These are phyloP conservation scores for Bolboschoenus planiculmis DNA, from an alignment of 176 grass and related monocot genomes.

Conservation along the genomic window DNA sequence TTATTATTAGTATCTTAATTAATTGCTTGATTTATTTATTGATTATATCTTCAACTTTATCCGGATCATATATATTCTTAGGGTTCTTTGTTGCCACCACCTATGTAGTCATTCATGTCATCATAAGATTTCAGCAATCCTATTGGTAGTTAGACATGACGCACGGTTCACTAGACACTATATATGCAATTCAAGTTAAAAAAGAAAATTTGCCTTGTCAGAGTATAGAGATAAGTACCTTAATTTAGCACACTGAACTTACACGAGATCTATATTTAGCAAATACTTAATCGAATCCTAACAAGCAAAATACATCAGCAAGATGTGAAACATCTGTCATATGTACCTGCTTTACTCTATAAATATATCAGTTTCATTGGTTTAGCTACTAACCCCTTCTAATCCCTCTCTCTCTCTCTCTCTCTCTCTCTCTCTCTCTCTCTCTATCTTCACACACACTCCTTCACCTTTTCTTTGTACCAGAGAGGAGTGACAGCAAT, in stretches of 20 bases:
- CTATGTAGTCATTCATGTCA: background rate
- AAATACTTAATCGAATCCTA: background rate
- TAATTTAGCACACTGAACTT: constrained; percentile 9
- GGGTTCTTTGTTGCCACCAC: background rate
- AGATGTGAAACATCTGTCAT: background rate
- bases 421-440: too few species aligned
- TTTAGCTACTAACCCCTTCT: background rate
- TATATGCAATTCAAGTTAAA: background rate
- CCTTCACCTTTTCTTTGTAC: background rate
- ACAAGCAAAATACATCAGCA: background rate
- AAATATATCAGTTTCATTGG: background rate
- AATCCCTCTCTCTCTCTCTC: background rate
- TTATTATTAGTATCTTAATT: constrained; percentile 7
- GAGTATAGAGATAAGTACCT: background rate
- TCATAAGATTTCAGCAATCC: background rate
- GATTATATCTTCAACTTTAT: background rate
- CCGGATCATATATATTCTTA: background rate
- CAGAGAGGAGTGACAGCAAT: background rate
- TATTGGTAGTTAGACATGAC: background rate
- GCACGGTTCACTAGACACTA: background rate
- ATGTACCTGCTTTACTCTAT: background rate
- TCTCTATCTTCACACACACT: background rate
- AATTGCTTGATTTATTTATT: background rate
- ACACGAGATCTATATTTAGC: background rate
- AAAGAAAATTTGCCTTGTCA: background rate